Evolutionary conservation across 352 stramenopile species (phyloP).

Genomic region (Stramenopiles sp.): DNA sequence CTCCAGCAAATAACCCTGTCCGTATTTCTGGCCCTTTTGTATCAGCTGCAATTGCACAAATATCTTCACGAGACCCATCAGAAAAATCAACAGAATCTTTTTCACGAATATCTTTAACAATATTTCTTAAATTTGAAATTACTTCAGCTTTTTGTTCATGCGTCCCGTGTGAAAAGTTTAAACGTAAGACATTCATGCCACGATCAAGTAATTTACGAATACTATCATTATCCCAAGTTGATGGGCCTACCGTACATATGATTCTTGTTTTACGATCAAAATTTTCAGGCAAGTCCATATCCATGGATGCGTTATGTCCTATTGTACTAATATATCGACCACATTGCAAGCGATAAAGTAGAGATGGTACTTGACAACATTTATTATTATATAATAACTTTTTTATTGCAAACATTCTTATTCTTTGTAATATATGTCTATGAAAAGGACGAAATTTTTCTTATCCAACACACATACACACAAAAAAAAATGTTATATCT

Average conservation of each 20-base stretch:
- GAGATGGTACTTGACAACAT: no score
- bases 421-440: no score
- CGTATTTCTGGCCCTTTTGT: constrained; percentile 83
- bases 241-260: constrained; percentile 71
- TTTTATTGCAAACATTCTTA: no score
- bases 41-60: constrained; percentile 31
- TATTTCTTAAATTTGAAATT: constrained; percentile 12
- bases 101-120: not conserved
- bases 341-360: no score
- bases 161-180: constrained; percentile 86
- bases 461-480: no score
- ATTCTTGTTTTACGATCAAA: constrained; percentile 39
- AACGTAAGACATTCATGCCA: constrained; percentile 67
- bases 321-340: no score
- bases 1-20: constrained; percentile 65
- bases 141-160: constrained; percentile 35
- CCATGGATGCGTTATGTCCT: not conserved
- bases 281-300: not conserved
- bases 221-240: constrained; percentile 44
- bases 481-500: no score
- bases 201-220: constrained; percentile 53
- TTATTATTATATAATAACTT: no score
- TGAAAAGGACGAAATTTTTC: no score
- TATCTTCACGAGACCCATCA: not conserved
- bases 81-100: not conserved